phyloP scores from a whole-genome alignment of 805 yeast species.

The Cyberlindnera americana region DNA sequence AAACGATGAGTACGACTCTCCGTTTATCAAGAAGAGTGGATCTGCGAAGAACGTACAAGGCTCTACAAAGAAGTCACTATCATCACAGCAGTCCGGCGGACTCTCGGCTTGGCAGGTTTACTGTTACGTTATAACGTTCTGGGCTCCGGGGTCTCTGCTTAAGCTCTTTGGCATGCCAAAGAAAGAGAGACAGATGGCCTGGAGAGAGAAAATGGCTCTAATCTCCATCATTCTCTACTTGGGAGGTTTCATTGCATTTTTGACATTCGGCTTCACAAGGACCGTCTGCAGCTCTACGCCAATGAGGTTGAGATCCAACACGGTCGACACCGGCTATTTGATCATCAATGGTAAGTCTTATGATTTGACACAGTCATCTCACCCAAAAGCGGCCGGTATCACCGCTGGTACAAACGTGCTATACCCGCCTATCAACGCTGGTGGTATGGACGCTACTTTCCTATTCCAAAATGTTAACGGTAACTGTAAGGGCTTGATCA shows the following conservation, averaged over 20 bases:
- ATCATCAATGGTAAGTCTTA: conserved; percentile 82
- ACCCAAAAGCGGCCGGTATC: conserved; percentile 82
- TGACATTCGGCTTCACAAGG: conserved; percentile 87
- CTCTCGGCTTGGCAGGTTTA: conserved; percentile 71
- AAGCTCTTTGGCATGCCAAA: conserved; percentile 72
- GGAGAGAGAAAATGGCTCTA: conserved; percentile 94
- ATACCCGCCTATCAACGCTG: conserved; percentile 84
- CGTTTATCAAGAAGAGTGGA: conserved; percentile 15
- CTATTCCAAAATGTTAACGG: conserved; percentile 91
- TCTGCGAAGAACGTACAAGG: conserved; percentile 5
- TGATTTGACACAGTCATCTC: conserved; percentile 64
- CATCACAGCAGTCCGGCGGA: conserved; percentile 2
- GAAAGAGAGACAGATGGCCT: conserved; percentile 84
- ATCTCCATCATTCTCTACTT: conserved; percentile 67
- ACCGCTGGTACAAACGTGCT: conserved; percentile 64
- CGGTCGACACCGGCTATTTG: conserved; percentile 57
- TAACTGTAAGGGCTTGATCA: conserved; percentile 75
- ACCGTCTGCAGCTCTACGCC: conserved; percentile 61
- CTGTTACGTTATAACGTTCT: conserved; percentile 78
- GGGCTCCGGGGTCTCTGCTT: conserved; percentile 83
- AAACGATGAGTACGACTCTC: conserved; percentile 50
- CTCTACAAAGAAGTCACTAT: conserved; percentile 16
- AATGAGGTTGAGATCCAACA: conserved; percentile 53
- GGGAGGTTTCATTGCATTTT: conserved; percentile 77
- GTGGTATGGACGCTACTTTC: conserved; percentile 81